Conservation (phyloP, 768 basidiomycete genomes). For the Tricholoma matsutake region DNA sequence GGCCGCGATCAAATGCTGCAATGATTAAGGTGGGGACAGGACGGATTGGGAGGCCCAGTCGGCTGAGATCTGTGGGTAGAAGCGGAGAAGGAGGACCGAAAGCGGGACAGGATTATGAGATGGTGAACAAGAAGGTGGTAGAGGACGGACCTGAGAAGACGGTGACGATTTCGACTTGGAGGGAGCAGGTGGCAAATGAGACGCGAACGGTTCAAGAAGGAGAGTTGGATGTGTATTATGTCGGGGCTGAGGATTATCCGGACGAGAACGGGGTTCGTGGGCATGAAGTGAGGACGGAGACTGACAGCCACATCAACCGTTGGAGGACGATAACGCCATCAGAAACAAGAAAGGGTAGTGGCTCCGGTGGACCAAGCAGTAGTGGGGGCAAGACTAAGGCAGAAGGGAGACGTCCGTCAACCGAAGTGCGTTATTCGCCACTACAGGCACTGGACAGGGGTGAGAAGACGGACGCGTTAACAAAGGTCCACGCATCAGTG, state of each 20-base stretch:
- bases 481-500: constrained; percentile 5
- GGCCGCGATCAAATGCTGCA: constrained; percentile 4
- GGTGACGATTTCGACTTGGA: constrained; percentile 55
- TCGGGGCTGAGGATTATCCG: constrained; percentile 35
- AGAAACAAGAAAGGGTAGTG: not conserved
- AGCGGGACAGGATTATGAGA: constrained; percentile 40
- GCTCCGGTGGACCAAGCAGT: not conserved
- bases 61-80: constrained; percentile 14
- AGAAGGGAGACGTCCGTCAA: not conserved
- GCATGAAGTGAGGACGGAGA: not conserved
- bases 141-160: constrained; percentile 50
- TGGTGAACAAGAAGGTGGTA: constrained; percentile 38
- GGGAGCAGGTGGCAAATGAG: constrained; percentile 48
- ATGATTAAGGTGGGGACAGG: constrained; percentile 15
- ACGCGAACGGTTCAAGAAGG: constrained; percentile 25
- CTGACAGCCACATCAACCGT: not conserved
- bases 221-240: constrained; percentile 46
- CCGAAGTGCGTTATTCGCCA: constrained; percentile 1
- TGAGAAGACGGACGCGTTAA: not conserved
- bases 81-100: constrained; percentile 21
- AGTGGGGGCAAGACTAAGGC: constrained; percentile 1
- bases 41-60: constrained; percentile 23
- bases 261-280: constrained; percentile 16
- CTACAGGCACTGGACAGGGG: not conserved
- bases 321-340: not conserved